Conservation (phyloP, 768 basidiomycete genomes). For the Trametes cingulata region DNA sequence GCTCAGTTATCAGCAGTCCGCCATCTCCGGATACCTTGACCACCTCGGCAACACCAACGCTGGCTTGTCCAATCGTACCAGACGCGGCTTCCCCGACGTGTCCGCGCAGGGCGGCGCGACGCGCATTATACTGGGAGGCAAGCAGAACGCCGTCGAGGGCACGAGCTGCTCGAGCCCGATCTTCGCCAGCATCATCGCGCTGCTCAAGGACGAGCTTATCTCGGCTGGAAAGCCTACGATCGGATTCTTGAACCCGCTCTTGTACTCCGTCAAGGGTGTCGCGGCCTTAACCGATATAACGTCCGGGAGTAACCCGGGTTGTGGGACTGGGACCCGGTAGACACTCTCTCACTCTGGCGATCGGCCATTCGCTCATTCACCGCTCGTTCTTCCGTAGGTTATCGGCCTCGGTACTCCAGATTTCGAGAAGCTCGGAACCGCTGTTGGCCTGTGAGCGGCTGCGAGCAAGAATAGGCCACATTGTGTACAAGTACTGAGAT, state of each 20-base stretch:
- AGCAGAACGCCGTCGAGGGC: slow-evolving; percentile 25
- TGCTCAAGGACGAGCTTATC: slow-evolving; percentile 36
- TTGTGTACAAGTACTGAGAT: no score
- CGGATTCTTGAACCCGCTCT: slow-evolving; percentile 39
- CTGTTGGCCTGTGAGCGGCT: background rate
- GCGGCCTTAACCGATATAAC: slow-evolving; percentile 36
- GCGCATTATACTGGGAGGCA: slow-evolving; percentile 12
- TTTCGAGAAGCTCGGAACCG: background rate
- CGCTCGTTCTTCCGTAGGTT: background rate
- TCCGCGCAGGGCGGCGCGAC: slow-evolving; percentile 40
- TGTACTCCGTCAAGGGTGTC: slow-evolving; percentile 27
- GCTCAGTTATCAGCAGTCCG: slow-evolving; percentile 40
- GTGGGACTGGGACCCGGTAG: no score
- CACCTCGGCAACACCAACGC: slow-evolving; percentile 30
- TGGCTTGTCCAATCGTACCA: slow-evolving; percentile 35
- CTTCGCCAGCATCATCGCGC: slow-evolving; percentile 34
- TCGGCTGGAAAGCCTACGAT: slow-evolving; percentile 30
- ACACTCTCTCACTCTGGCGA: no score
- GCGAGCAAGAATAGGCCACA: background rate
- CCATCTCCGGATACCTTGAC: slow-evolving; percentile 38
- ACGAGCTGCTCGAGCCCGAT: slow-evolving; percentile 36
- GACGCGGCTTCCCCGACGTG: slow-evolving; percentile 51
- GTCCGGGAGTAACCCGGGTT: slow-evolving; percentile 32
- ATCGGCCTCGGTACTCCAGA: background rate
- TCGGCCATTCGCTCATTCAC: no score